These are phyloP conservation scores for Afroboletus lepidellus DNA, from an alignment of 1,284 basidiomycete species.

Conservation along the genomic window DNA sequence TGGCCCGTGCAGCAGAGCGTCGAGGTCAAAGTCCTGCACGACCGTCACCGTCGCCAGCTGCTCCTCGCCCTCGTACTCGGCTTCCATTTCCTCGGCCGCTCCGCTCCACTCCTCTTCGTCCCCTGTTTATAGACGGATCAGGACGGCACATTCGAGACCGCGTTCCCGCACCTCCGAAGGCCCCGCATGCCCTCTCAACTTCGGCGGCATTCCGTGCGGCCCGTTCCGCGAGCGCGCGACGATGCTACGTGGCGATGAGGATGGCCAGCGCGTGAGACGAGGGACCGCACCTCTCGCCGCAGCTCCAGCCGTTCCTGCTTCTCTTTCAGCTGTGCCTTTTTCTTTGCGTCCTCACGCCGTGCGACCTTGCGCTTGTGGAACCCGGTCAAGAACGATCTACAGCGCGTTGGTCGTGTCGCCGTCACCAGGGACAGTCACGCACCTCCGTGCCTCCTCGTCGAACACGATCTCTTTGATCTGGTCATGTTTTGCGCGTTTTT, in stretches of 20 bases:
- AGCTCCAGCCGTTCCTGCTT: conserved; percentile 66
- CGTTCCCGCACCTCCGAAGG: conserved; percentile 40
- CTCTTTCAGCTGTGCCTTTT: conserved; percentile 65
- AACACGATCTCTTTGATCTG: conserved; percentile 74
- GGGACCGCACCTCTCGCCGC: conserved; percentile 59
- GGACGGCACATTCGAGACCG: conserved; percentile 3
- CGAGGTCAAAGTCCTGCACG: conserved; percentile 76
- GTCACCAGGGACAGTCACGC: neutral
- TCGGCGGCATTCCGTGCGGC: conserved; percentile 67
- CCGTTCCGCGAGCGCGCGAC: conserved; percentile 65
- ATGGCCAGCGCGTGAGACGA: neutral
- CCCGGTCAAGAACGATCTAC: conserved; percentile 80
- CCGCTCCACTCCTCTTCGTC: conserved; percentile 43
- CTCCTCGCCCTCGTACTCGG: conserved; percentile 74
- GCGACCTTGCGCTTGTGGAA: conserved; percentile 84
- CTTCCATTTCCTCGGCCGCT: conserved; percentile 41
- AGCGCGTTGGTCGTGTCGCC: conserved; percentile 5
- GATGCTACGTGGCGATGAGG: conserved; percentile 48
- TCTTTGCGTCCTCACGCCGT: conserved; percentile 68
- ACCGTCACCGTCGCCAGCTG: conserved; percentile 79
- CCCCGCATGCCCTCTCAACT: conserved; percentile 71
- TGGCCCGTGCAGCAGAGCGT: conserved; percentile 53
- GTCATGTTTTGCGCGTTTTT: conserved; percentile 52
- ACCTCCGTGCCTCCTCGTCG: conserved; percentile 76
- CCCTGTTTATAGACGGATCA: conserved; percentile 20